Percentiles rank a stretch among this genome's conserved stretches.
Evolutionary conservation across 768 basidiomycete genomes (phyloP).

Genomic region (Podaxis rugospora): DNA sequence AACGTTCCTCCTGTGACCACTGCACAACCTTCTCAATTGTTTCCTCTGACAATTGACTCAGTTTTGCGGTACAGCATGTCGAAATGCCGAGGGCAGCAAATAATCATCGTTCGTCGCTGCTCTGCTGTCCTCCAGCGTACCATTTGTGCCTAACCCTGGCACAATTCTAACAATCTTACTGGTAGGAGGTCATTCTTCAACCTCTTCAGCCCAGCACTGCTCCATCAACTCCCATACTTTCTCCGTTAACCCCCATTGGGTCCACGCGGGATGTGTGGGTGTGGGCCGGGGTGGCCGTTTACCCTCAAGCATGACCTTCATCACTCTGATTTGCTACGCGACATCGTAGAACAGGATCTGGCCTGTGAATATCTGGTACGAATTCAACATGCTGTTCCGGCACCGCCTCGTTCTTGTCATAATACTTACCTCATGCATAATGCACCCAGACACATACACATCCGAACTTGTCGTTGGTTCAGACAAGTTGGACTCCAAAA

Average conservation of each 20-base stretch:
- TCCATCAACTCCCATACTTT: constrained; percentile 11
- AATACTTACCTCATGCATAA: constrained; percentile 14
- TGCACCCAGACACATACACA: constrained; percentile 16
- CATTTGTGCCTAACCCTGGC: neutral
- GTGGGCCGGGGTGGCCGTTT: neutral
- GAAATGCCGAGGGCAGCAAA: constrained; percentile 3
- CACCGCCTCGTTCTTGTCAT: neutral
- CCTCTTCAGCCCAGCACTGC: constrained; percentile 8
- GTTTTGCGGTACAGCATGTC: constrained; percentile 4
- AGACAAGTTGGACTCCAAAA: constrained; percentile 7
- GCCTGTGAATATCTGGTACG: constrained; percentile 9
- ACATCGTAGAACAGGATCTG: constrained; percentile 10
- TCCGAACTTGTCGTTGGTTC: constrained; percentile 12
- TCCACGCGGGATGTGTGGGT: neutral
- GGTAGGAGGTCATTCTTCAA: neutral
- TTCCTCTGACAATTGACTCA: constrained; percentile 6
- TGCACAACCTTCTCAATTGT: constrained; percentile 1
- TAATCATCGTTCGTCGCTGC: neutral
- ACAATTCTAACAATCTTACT: neutral
- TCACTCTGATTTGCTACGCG: neutral
- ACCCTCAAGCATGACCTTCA: constrained; percentile 9
- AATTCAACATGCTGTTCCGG: neutral
- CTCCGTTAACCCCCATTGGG: constrained; percentile 4
- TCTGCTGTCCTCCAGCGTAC: neutral
- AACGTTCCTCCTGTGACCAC: constrained; percentile 1